Evolutionary conservation across 1,139 yeast species (phyloP), one percentile per base, ranked within the genome.

Genomic region (Ashbya aceris): DNA sequence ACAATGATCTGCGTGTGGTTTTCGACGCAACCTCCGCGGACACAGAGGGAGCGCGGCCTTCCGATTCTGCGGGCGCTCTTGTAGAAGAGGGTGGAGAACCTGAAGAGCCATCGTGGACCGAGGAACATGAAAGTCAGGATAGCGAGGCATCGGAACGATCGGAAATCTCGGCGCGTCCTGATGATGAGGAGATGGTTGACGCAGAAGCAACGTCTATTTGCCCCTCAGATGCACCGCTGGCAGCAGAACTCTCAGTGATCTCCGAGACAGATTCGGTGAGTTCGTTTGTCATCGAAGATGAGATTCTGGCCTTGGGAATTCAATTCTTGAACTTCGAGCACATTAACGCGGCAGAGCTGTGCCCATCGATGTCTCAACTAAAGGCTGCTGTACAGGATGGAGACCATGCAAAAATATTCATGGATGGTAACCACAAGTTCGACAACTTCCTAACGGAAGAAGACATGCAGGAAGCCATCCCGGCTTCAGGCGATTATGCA

Each of bases 291-390:
- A 11, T 32, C 11, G 62, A 58, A 29, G 61, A 60, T 44, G 64
- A 59, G 36, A 52, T 61, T 3, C 36, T 61, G 20, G 52, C 54
- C 2, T 45, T 61, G 1, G 66, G 65, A 7, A 51, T 56, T 45
- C 61, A 59, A 26, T 53, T 51, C 35, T 47, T 60, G 14, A 61
- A 64, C 26, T 58, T 61, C 26, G 64, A 61, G 8, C 64, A 56
- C 8, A 50, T 78, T 7, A 73, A 71, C 7, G 52, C 52, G 8
- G 53, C 69, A 8, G 68, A 74, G 6, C 64, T 81, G 1, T 80
- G 87, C 49, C 84, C 87, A 0, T 79, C 89, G 0, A 66, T 82
- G 49, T 67, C 62, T 11, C 77, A 76, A 44, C 66, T 83, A 39
- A 69, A 74, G 43, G 62, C 67, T 8, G 86, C 81, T 0, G 68